Percentiles rank a stretch among this genome's conserved stretches.
Evolutionary conservation across 306 rosid species (phyloP).

Genomic region (Vigna angularis): DNA sequence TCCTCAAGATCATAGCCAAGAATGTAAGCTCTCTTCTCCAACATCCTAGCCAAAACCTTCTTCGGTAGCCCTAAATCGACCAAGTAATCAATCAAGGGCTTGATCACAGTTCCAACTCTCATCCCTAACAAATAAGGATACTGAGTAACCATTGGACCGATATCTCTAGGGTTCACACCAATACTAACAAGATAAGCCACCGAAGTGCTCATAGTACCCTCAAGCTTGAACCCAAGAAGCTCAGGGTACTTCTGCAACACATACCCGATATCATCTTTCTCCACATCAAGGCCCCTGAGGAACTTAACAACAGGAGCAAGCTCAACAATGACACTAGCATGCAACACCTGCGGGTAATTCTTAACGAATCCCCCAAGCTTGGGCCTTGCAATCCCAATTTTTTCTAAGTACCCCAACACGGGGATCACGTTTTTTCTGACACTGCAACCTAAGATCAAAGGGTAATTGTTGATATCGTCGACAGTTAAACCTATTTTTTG

Average conservation of each 20-base stretch:
- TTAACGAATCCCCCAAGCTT: slow-evolving; percentile 82
- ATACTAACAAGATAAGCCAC: slow-evolving; percentile 96
- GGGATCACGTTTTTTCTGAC: slow-evolving; percentile 85
- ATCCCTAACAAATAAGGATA: slow-evolving; percentile 87
- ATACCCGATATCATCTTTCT: slow-evolving; percentile 84
- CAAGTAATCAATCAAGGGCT: slow-evolving; percentile 80
- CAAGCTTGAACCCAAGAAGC: slow-evolving; percentile 91
- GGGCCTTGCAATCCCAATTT: slow-evolving; percentile 78
- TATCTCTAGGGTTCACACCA: slow-evolving; percentile 88
- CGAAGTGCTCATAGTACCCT: slow-evolving; percentile 97
- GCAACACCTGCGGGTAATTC: slow-evolving; percentile 84
- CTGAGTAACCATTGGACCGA: slow-evolving; percentile 93
- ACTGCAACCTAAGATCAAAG: slow-evolving; percentile 84
- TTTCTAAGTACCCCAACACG: slow-evolving; percentile 87
- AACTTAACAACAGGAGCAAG: slow-evolving; percentile 86
- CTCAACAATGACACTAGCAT: slow-evolving; percentile 95
- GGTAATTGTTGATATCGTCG: slow-evolving; percentile 85
- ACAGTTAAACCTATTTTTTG: slow-evolving; percentile 75
- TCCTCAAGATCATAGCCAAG: slow-evolving; percentile 85
- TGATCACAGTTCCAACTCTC: slow-evolving; percentile 95
- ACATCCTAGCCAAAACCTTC: slow-evolving; percentile 80
- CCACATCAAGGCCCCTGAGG: slow-evolving; percentile 94
- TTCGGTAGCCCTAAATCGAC: slow-evolving; percentile 74
- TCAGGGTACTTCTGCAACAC: slow-evolving; percentile 90
- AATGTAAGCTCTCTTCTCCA: slow-evolving; percentile 86